Evolutionary conservation across 768 basidiomycete species (phyloP).

Genomic region (Filobasidium wieringae): DNA sequence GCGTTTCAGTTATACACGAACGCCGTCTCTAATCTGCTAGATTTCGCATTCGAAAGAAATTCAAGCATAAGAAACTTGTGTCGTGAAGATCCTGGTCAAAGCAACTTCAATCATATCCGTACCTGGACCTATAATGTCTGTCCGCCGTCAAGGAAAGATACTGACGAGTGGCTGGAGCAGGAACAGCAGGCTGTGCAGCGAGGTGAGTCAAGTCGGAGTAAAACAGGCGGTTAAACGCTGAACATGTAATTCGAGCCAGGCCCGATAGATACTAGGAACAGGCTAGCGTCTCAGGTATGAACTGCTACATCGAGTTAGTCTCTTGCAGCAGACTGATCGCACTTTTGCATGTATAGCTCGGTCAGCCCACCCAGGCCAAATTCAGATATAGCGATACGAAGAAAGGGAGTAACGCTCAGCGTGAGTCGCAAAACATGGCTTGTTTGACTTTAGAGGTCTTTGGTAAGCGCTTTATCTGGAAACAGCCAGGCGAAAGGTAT

Average conservation of each 20-base stretch:
- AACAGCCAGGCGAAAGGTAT: neutral
- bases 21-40: neutral
- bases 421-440: slow-evolving; percentile 64
- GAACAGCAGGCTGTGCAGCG: neutral
- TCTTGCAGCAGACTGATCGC: neutral
- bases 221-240: neutral
- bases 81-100: too few relatives aligned
- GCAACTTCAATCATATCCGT: neutral
- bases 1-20: neutral
- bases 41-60: neutral
- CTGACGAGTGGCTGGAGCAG: neutral
- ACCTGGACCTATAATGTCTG: neutral
- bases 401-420: slow-evolving; percentile 41
- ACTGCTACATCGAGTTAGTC: neutral
- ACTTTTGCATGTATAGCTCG: slow-evolving; percentile 42
- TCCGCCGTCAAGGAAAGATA: neutral
- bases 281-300: slow-evolving; percentile 26
- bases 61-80: too few relatives aligned
- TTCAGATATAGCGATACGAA: slow-evolving; percentile 50
- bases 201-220: too few relatives aligned
- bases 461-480: slow-evolving; percentile 45
- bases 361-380: slow-evolving; percentile 64
- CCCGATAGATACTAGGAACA: slow-evolving; percentile 10
- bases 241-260: neutral
- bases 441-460: slow-evolving; percentile 74